A percentile compares a stretch with the other conserved stretches of the same genome.
phyloP scores from a whole-genome alignment of 2,329 filamentous ascomycete species.

The Fusarium domesticum region DNA sequence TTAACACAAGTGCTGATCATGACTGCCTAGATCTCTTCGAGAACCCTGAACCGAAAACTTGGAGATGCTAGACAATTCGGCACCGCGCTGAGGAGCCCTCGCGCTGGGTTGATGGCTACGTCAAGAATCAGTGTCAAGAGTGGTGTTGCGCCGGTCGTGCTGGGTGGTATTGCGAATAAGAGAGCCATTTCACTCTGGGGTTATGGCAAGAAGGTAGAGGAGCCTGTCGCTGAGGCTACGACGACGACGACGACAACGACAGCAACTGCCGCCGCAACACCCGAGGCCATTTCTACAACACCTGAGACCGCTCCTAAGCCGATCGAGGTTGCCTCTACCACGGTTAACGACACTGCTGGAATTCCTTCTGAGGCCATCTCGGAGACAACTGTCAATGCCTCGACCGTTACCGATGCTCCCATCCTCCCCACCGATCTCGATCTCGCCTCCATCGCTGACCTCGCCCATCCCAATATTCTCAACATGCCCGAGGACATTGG shows the following conservation, averaged over 20 bases:
- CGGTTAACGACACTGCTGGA: constrained; percentile 14
- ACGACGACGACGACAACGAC: too few species aligned
- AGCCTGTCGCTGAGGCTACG: constrained; percentile 16
- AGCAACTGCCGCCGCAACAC: too few species aligned
- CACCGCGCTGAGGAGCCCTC: constrained; percentile 29
- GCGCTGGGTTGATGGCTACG: constrained; percentile 17
- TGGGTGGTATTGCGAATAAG: constrained; percentile 32
- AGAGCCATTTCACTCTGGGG: constrained; percentile 38
- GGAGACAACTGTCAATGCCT: constrained; percentile 10
- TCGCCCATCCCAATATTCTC: constrained; percentile 46
- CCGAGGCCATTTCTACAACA: constrained; percentile 16
- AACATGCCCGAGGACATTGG: constrained; percentile 73
- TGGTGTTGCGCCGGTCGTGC: constrained; percentile 26
- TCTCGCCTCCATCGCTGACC: constrained; percentile 34
- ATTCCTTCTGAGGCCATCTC: constrained; percentile 21
- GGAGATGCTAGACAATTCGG: constrained; percentile 37
- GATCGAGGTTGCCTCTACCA: constrained; percentile 8
- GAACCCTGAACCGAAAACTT: constrained; percentile 30
- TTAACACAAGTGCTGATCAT: constrained; percentile 12
- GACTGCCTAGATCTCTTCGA: constrained; percentile 22
- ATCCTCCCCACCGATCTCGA: constrained; percentile 33
- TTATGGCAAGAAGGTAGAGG: constrained; percentile 30
- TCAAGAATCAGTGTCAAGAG: constrained; percentile 24
- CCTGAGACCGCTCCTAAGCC: constrained; percentile 18
- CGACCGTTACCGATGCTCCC: constrained; percentile 16